phyloP scores from a whole-genome alignment of 108 stramenopile genomes.

The Skeletonema menzelii region DNA sequence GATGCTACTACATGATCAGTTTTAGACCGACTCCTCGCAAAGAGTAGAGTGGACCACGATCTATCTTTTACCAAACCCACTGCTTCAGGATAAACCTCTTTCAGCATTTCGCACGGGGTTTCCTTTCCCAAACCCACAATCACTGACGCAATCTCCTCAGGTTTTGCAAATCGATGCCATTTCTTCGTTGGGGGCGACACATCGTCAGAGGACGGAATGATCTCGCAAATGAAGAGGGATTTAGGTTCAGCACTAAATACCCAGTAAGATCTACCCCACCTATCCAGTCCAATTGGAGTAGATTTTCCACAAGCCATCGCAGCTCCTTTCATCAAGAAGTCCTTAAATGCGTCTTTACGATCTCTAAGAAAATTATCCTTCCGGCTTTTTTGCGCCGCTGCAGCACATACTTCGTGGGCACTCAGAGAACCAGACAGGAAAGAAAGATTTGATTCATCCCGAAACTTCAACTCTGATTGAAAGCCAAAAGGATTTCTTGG shows the following conservation, averaged over 20 bases:
- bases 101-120: constrained; percentile 55
- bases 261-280: constrained; percentile 75
- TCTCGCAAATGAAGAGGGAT: constrained; percentile 64
- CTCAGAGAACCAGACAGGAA: constrained; percentile 76
- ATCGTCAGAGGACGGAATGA: not conserved
- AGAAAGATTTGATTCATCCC: constrained; percentile 56
- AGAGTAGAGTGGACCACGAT: constrained; percentile 60
- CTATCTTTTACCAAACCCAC: constrained; percentile 45
- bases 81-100: constrained; percentile 61
- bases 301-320: constrained; percentile 78
- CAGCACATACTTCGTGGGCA: constrained; percentile 87
- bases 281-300: constrained; percentile 68
- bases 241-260: constrained; percentile 62
- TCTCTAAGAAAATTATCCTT: constrained; percentile 62
- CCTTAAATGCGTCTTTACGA: constrained; percentile 45
- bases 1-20: constrained; percentile 4
- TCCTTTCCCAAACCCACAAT: constrained; percentile 76
- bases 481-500: constrained; percentile 70
- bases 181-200: constrained; percentile 12
- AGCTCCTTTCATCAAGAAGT: constrained; percentile 53
- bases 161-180: constrained; percentile 64
- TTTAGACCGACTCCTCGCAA: constrained; percentile 43
- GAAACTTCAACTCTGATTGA: constrained; percentile 68
- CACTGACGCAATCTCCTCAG: constrained; percentile 79
- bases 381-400: constrained; percentile 73